Base-by-base conservation (phyloP, 225 moss, liverwort and hornwort species). In the Climacium dendroides region DNA sequence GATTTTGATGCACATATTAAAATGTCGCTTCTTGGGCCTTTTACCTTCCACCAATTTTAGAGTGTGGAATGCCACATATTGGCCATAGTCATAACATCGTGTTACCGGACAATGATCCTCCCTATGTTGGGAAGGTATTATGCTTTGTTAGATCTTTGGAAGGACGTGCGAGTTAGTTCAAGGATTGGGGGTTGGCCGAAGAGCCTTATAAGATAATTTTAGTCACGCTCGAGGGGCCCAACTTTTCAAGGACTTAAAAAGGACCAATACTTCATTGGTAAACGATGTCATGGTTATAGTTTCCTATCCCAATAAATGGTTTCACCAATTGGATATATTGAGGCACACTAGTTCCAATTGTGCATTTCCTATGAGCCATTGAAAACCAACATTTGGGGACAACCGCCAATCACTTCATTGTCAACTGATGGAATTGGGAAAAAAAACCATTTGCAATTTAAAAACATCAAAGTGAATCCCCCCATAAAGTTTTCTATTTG, bases 211-310 rank as follows among this genome's bases (percentile, higher is more conserved):
- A 20, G 11, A 66, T 3, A 20, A 66, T 20, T 66, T 66, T 12
- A 10, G 34, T 34, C 3, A 34, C 5, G 5, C 2, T 8, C 1
- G 18, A 1, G 5, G 18, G n/a, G n/a, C n/a, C n/a, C 5, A 2
- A 9, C 0, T 34, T 34, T 64, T 34, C 3, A 34, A 18, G 10
- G 1, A n/a, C 19, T 4, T 11, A 22, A 66, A n/a, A 6, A 3
- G 5, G 1, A 5, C 6, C 66, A 10, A 0, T 0, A 0, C 35
- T 3, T 20, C n/a, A 22, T 66, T n/a, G 4, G 20, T n/a, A n/a
- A 66, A 12, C n/a, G 22, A n/a, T 7, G 4, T n/a, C 12, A 66
- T 1, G 0, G 5, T n/a, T 4, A 6, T 37, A 67, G 0, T 37
- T 67, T 37, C 7, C 22, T 22, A 67, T 22, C 13, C 14, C 24